A percentile compares a stretch with the other conserved stretches of the same genome.
Conservation (phyloP, 352 stramenopile species). For the Phytopythium sindhum region DNA sequence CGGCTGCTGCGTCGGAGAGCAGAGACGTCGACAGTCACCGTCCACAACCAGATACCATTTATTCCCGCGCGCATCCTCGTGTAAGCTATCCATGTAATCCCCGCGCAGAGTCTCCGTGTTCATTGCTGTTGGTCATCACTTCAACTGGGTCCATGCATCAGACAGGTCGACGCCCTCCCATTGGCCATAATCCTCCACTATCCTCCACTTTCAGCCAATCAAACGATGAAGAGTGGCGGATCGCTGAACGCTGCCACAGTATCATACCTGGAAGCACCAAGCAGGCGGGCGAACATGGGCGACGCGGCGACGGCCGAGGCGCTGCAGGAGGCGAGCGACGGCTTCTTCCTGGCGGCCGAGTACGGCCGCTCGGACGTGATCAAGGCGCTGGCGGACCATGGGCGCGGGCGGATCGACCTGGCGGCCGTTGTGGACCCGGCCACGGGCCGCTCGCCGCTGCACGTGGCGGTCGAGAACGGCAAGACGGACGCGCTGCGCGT, state of each 20-base stretch:
- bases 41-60: not conserved
- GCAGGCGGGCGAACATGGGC: not conserved
- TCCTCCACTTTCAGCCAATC: conserved; percentile 5
- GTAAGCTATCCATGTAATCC: not conserved
- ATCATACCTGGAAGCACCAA: not conserved
- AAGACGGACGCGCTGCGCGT: conserved; percentile 80
- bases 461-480: conserved; percentile 65
- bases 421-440: conserved; percentile 50
- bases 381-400: conserved; percentile 75
- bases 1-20: too few species aligned
- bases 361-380: conserved; percentile 83
- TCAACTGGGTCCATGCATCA: conserved; percentile 2
- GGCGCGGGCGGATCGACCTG: conserved; percentile 45
- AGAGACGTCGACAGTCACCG: not conserved
- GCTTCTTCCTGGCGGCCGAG: conserved; percentile 81
- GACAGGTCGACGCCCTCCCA: not conserved
- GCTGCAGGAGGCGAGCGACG: conserved; percentile 68
- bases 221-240: not conserved
- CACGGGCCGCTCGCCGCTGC: conserved; percentile 66
- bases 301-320: conserved; percentile 20
- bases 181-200: not conserved
- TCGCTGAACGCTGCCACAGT: not conserved
- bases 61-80: not conserved
- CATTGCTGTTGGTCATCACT: not conserved
- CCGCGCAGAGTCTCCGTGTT: not conserved